Conservation (phyloP, 805 yeast species). For the Cyberlindnera mycetangii region DNA sequence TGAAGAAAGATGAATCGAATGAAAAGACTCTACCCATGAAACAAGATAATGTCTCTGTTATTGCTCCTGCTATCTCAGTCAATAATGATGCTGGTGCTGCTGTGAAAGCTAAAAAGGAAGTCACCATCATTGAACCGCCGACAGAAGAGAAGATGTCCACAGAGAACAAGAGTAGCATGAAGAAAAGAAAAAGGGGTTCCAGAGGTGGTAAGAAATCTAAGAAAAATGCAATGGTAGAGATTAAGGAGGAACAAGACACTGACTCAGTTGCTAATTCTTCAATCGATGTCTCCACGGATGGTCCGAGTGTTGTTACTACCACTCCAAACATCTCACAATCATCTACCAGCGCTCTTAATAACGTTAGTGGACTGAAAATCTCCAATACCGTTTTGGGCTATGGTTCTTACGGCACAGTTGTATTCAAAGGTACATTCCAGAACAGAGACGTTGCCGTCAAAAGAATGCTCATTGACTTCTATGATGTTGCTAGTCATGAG, state of each 20-base stretch:
- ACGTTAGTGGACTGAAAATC: slow-evolving; percentile 49
- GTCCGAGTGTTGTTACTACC: background rate
- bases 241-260: slow-evolving; percentile 6
- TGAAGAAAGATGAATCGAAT: no score
- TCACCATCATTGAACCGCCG: slow-evolving; percentile 30
- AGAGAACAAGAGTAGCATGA: slow-evolving; percentile 33
- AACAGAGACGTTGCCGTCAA: slow-evolving; percentile 94
- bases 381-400: slow-evolving; percentile 82
- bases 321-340: background rate
- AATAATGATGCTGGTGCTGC: background rate
- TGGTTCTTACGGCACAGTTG: slow-evolving; percentile 97
- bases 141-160: slow-evolving; percentile 17
- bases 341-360: slow-evolving; percentile 7
- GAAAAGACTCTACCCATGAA: background rate
- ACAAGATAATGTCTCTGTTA: background rate
- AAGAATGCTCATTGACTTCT: slow-evolving; percentile 88
- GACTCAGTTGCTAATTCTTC: no score
- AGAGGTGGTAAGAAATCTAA: slow-evolving; percentile 75
- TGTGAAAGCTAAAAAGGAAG: slow-evolving; percentile 22
- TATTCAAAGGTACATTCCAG: slow-evolving; percentile 85
- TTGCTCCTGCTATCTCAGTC: background rate
- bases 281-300: no score
- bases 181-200: slow-evolving; percentile 77
- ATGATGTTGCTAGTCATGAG: slow-evolving; percentile 91
- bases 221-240: slow-evolving; percentile 12